Conservation (phyloP, 1,284 basidiomycete species). For the Ganoderma lingzhi region DNA sequence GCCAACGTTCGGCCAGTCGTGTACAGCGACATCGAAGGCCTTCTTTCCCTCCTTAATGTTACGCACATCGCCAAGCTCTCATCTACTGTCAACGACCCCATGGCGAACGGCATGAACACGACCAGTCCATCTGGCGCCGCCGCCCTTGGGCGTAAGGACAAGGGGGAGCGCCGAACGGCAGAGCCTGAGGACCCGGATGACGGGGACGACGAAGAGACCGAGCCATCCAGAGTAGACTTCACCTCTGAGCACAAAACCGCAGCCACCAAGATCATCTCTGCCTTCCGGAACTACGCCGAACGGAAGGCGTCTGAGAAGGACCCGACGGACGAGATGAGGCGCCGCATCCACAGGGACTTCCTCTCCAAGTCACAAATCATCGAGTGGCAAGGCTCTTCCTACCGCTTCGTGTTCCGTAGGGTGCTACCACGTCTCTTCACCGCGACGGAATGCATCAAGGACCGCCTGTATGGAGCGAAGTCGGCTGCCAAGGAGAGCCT, state of each 20-base stretch:
- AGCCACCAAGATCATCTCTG: constrained; percentile 39
- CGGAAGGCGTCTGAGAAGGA: constrained; percentile 24
- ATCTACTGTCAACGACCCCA: constrained; percentile 33
- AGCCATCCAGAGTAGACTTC: constrained; percentile 29
- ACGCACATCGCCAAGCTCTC: constrained; percentile 44
- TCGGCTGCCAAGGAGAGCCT: constrained; percentile 44
- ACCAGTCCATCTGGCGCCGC: not conserved
- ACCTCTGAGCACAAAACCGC: constrained; percentile 42
- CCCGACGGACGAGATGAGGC: constrained; percentile 15
- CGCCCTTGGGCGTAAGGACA: too few relatives aligned
- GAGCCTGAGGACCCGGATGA: not conserved
- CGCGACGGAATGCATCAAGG: constrained; percentile 48
- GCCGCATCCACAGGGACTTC: constrained; percentile 37
- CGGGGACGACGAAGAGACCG: constrained; percentile 7
- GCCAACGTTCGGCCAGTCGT: not conserved
- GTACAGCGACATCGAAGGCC: not conserved
- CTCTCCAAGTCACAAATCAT: constrained; percentile 40
- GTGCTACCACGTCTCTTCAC: constrained; percentile 57
- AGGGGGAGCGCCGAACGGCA: not conserved
- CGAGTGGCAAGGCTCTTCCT: constrained; percentile 43
- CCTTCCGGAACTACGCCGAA: constrained; percentile 41
- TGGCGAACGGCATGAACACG: not conserved
- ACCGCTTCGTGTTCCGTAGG: constrained; percentile 56
- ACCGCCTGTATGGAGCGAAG: constrained; percentile 42
- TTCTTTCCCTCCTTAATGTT: constrained; percentile 29